phyloP scores from a whole-genome alignment of 2,329 filamentous ascomycete genomes.

The Colletotrichum siamense region DNA sequence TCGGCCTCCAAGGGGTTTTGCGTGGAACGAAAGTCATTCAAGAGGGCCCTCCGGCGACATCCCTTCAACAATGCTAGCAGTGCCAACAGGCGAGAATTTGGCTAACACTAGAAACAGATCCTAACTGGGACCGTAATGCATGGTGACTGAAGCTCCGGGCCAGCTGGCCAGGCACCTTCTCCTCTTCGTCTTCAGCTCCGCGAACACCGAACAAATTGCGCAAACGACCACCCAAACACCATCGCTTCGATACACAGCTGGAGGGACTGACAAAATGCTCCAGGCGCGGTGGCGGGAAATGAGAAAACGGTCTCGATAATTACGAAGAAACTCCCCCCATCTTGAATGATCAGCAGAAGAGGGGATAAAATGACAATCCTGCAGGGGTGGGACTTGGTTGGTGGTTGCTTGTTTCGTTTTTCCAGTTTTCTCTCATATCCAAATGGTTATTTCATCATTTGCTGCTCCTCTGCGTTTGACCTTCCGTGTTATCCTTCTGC shows the following conservation, averaged over 20 bases:
- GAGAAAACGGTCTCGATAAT: background rate
- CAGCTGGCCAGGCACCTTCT: slow-evolving; percentile 11
- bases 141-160: slow-evolving; percentile 62
- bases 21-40: background rate
- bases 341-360: background rate
- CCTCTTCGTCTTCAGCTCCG: background rate
- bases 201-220: slow-evolving; percentile 21
- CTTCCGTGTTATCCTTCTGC: background rate
- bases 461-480: background rate
- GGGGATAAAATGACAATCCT: background rate
- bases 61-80: background rate
- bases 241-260: slow-evolving; percentile 16
- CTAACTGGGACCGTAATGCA: slow-evolving; percentile 89
- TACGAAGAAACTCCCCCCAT: background rate
- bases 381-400: background rate
- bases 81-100: background rate
- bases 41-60: background rate
- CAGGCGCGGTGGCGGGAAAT: background rate
- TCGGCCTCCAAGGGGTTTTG: background rate
- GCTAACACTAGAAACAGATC: slow-evolving; percentile 57
- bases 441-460: background rate
- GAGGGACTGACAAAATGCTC: slow-evolving; percentile 1
- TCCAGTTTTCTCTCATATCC: background rate
- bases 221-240: slow-evolving; percentile 10
- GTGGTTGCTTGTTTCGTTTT: background rate